Conservation (phyloP, 2,329 filamentous ascomycete genomes). For the Nemania sp. region DNA sequence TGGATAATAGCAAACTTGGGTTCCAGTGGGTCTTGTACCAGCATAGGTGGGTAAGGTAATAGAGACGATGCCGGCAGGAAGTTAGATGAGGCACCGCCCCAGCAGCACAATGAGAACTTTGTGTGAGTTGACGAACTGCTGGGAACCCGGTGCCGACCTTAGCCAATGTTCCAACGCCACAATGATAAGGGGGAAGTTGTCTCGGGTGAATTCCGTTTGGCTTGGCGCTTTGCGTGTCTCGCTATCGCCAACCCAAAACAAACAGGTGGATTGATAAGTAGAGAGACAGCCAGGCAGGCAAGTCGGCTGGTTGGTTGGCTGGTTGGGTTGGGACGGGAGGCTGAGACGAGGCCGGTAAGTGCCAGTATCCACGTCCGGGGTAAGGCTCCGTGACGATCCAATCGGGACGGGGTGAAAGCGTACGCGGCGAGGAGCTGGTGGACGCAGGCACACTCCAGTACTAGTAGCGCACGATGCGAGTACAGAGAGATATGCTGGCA, state of each 20-base stretch:
- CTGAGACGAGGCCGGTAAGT: constrained; percentile 21
- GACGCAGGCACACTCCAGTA: too few species aligned
- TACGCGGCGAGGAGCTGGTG: constrained; percentile 5
- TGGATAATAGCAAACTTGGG: not conserved
- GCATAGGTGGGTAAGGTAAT: constrained; percentile 19
- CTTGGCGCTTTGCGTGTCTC: constrained; percentile 2
- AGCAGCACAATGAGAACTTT: not conserved
- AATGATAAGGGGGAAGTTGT: not conserved
- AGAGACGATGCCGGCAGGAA: constrained; percentile 5
- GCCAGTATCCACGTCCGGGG: constrained; percentile 19
- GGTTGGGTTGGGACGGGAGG: constrained; percentile 16
- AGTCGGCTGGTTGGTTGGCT: not conserved
- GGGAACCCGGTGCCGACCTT: constrained; percentile 7
- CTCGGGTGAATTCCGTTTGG: constrained; percentile 10
- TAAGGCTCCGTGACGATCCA: constrained; percentile 14
- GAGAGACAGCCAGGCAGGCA: not conserved
- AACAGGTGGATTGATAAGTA: constrained; percentile 11
- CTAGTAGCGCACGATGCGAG: too few species aligned
- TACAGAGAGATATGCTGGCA: not conserved
- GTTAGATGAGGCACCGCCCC: constrained; percentile 8
- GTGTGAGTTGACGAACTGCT: not conserved
- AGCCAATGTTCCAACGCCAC: constrained; percentile 12
- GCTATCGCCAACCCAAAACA: constrained; percentile 9
- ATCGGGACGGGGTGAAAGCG: constrained; percentile 4
- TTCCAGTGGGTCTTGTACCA: constrained; percentile 7